Base-by-base conservation (phyloP, 2,329 filamentous ascomycete genomes). In the Neurospora crassa region DNA sequence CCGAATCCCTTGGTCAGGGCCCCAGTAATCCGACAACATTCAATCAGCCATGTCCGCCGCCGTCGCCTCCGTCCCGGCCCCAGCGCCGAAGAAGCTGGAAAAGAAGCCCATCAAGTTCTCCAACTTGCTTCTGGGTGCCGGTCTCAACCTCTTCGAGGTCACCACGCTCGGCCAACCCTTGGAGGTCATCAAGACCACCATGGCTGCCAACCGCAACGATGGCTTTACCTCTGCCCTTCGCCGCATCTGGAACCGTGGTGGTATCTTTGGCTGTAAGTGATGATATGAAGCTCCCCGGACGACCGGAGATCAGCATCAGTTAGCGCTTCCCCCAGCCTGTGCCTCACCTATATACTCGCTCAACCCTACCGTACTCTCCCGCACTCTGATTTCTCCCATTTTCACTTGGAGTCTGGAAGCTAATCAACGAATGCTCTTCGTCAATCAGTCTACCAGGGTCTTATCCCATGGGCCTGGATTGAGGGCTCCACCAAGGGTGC, bases 21-120 rank as follows among this genome's bases (percentile, higher is more conserved):
- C 90, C 88, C 84, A 85, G 87, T 81, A 81, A 78, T 77, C 29
- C 53, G 53, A 80, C 78, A 82, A 78, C 83, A 84, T 84, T 84
- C 82, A 80, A 79, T 80, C 81, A 83, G 85, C 82, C 83, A 91
- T 92, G 89, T 89, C 89, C 82, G 84, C 87, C 80, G 83, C 85
- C 79, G 81, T 84, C 78, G 83, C 86, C 77, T 82, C 82, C 81
- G 78, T 79, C 81, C 83, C 80, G 79, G 82, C 83, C 84, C 77
- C 82, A 75, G 79, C 81, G 78, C 82, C 83, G 75, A 80, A 82
- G 75, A 84, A 82, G 83, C 85, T 96, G 81, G 94, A 97, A 91
- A 98, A 98, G 92, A 98, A 98, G 90, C 96, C 96, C 76, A 89
- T 99, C 89, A 98, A 97, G 90, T 98, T 98, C 88, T 97, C 94